Evolutionary conservation across 2,329 filamentous ascomycete species (phyloP), one percentile per base, ranked within the genome.

Genomic region (Pseudogymnoascus sp.): DNA sequence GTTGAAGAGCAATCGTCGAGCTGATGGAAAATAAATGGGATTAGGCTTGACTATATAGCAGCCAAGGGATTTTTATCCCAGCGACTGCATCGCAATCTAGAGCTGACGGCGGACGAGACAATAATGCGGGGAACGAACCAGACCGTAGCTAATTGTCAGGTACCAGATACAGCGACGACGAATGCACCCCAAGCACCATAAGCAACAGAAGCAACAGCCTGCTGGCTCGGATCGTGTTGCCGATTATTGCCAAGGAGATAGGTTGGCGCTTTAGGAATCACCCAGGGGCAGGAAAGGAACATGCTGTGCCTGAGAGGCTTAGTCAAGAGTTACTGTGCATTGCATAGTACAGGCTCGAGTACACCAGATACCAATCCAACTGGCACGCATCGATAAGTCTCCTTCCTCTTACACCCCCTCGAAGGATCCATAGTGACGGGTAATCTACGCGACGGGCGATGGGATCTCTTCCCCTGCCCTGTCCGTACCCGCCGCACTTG

Each of bases 61-160:
- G 48, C 48, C 48, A 57, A 57, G 48, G 48, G 28, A 57, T 57
- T 57, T 57, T 34, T 34, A 34, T 34, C 25, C 48, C 48, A 34
- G 48, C 10, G n/a, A 31, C 48, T 57, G 48, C 48, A 57, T 57
- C 48, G 48, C 28, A 57, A 57, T 57, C 48, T 57, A 57, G 48
- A 57, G 25, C 48, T 57, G 48, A 34, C 10, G 28, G n/a, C 4
- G 48, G n/a, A 57, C 48, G n/a, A 19, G 48, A 57, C 48, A 34
- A 57, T 57, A 34, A 57, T 57, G 48, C 48, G 48, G 48, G 48
- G 48, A 57, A 34, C 25, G 48, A 57, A 14, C 48, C 48, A 57
- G n/a, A 16, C 4, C 16, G 28, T n/a, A 34, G 4, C 48, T 57
- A 34, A 57, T 57, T 4, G 48, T 57, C 48, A 57, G 48, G 25